Evolutionary conservation across 345 rosid genomes (phyloP), one percentile per base, ranked within the genome.

Genomic region (Raphanus raphanistrum): DNA sequence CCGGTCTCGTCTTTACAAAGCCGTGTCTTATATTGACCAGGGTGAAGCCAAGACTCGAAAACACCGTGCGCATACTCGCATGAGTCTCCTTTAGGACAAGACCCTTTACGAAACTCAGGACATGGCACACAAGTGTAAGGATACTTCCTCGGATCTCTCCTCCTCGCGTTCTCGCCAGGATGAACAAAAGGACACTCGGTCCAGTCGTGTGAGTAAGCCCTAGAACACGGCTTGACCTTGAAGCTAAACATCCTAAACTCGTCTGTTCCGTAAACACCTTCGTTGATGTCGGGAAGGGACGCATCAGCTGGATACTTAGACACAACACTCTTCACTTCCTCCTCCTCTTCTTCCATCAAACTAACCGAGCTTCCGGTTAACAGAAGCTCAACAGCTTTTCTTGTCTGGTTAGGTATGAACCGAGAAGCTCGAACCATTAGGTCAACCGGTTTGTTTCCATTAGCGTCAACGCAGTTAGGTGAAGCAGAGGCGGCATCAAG

Each of bases 131-230:
- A 92, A 70, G 89, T 92, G 75, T 95, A 95, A 31, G 96, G 92
- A 74, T 87, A 92, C 87, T 92, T 95, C 83, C 86, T 88, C 0
- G 94, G 98, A 88, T 95, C 99, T 68, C 99, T 86, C 75, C 99
- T 90, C 85, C 99, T 90, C 0, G 99, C 99, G 13, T 95, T 95
- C 92, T 95, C 99, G 8, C 99, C 97, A 0, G 99, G 99, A 80
- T 95, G 99, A 66, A 90, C 99, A 70, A 95, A 95, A 1, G 99
- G 99, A 76, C 99, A 95, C 76, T 95, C 99, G 0, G 98, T 95
- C 99, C 98, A 95, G 54, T 95, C 99, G 63, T 95, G 99, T 3
- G 99, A 92, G 72, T 95, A 95, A 1, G 99, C 99, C 84, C 99
- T 88, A 0, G 99, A 95, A 83, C 99, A 95, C 4, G 99, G 98